Percentiles rank a stretch among this genome's conserved stretches.
phyloP scores from a whole-genome alignment of 345 rosid genomes.

The Sisymbrium altissimum region DNA sequence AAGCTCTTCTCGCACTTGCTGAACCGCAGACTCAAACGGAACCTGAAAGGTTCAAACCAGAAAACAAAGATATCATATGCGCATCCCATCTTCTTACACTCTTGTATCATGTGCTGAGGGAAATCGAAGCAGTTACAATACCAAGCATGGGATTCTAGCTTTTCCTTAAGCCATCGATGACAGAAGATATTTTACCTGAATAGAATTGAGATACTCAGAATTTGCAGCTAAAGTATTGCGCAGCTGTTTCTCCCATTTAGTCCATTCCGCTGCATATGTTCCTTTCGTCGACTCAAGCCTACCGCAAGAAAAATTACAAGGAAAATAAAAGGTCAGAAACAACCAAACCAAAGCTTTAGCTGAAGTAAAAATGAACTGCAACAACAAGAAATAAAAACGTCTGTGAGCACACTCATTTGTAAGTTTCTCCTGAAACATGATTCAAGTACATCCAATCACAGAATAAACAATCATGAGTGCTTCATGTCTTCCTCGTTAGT shows the following conservation, averaged over 20 bases:
- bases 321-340: conserved; percentile 7
- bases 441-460: not conserved
- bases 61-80: not conserved
- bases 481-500: not conserved
- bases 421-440: not conserved
- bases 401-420: not conserved
- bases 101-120: not conserved
- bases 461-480: not conserved
- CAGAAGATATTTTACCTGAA: conserved; percentile 55
- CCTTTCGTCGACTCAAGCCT: conserved; percentile 85
- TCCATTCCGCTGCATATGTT: conserved; percentile 69
- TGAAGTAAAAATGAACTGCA: not conserved
- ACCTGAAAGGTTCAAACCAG: conserved; percentile 45
- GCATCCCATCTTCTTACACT: not conserved
- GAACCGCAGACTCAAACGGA: conserved; percentile 71
- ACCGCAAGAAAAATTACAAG: conserved; percentile 4
- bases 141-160: not conserved
- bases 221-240: conserved; percentile 46
- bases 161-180: too few species aligned
- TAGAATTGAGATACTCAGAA: conserved; percentile 59
- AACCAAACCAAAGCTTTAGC: not conserved
- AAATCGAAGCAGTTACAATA: not conserved
- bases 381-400: not conserved
- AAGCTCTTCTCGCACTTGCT: conserved; percentile 72
- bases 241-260: conserved; percentile 79